These are phyloP conservation scores for Myriosclerotinia duriaeana DNA, from an alignment of 2,329 filamentous ascomycete species.

Conservation along the genomic window DNA sequence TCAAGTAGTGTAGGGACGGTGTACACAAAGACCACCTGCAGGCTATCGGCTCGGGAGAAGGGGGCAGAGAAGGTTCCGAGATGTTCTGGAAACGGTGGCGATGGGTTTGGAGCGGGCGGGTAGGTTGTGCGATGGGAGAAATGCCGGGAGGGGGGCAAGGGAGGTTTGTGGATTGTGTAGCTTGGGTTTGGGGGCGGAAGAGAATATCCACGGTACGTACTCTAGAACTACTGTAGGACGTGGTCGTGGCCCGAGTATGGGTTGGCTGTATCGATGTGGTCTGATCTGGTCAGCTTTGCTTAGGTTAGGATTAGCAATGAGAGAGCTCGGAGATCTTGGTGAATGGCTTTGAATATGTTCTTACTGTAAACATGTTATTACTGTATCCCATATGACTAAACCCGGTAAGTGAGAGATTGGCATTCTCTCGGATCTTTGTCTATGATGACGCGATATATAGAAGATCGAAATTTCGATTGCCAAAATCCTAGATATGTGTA, in stretches of 20 bases:
- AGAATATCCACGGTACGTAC: neutral
- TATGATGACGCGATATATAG: constrained; percentile 1
- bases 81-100: constrained; percentile 4
- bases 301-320: neutral
- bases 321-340: neutral
- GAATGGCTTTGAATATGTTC: too few species aligned
- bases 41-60: neutral
- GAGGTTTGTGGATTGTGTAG: neutral
- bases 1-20: neutral
- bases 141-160: neutral
- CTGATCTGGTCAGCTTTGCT: neutral
- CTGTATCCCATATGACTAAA: too few species aligned
- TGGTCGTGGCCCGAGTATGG: neutral
- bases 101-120: neutral
- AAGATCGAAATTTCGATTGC: constrained; percentile 5
- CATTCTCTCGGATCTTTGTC: neutral
- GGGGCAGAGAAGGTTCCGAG: too few species aligned
- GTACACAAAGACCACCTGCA: neutral
- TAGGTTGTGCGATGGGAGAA: neutral
- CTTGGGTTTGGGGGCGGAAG: neutral
- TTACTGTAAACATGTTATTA: neutral
- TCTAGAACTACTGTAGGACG: neutral
- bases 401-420: neutral
- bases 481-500: neutral
- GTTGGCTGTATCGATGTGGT: neutral